Evolutionary conservation across 2,329 filamentous ascomycete species (phyloP), one percentile per base, ranked within the genome.

Genomic region (Nemania abortiva): DNA sequence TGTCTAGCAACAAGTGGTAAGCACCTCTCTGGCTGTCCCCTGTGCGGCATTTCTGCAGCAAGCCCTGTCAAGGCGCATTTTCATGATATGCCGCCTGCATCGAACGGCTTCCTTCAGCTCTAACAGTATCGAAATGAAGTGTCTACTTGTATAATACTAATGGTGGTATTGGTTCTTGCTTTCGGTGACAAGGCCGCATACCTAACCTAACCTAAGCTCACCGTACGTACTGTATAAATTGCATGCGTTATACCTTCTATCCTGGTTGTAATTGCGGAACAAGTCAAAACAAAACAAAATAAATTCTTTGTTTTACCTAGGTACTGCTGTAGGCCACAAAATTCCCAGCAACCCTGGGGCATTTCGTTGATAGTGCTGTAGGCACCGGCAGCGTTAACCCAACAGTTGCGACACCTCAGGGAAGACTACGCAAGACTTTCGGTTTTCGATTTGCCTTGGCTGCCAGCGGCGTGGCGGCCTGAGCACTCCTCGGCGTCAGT

Each of bases 341-440:
- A 47, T 47, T 47, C 42, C 42, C 42, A 3, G 18, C 42, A n/a
- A 1, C 27, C 27, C 6, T 37, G 6, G 24, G 29, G 29, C 27
- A 52, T 18, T 29, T 15, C 1, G 2, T 53, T 11, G 18, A 29
- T 49, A n/a, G 47, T 29, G n/a, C n/a, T n/a, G n/a, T n/a, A n/a
- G n/a, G n/a, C n/a, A n/a, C 37, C 9, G 13, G 20, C 18, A 47
- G 22, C 20, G 34, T 54, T 24, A 18, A 42, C 31, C 27, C 18
- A 50, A 22, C 18, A 45, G 9, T 29, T 5, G 45, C 31, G 9
- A 29, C 24, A 31, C 3, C 42, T 47, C 42, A 47, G 18, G 18
- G n/a, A 53, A 50, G 34, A 58, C 3, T 49, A 24, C 15, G n/a
- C 13, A 67, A 58, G 59, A 64, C 27, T 49, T 54, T 67, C 49